Evolutionary conservation across 257 asterid species (phyloP).

Genomic region (Solanum piurae): DNA sequence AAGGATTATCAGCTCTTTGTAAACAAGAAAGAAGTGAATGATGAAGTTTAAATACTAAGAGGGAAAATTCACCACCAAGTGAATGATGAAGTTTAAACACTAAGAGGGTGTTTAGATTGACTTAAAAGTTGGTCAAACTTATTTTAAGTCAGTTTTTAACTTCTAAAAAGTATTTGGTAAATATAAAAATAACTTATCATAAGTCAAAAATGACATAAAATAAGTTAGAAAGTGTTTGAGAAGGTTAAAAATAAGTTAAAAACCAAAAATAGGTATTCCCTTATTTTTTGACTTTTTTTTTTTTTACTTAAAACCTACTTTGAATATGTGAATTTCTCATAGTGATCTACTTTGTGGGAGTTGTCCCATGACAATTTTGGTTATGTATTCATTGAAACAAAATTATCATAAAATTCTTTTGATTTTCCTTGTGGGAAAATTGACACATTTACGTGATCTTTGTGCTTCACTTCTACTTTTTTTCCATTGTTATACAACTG

Average conservation of each 20-base stretch:
- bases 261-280: no score
- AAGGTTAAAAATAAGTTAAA: not conserved
- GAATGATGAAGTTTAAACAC: not conserved
- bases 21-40: constrained; percentile 30
- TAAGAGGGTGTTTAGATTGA: no score
- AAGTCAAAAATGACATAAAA: no score
- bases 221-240: no score
- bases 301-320: not conserved
- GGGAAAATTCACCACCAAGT: no score
- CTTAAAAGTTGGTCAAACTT: no score
- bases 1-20: constrained; percentile 27
- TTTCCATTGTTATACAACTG: constrained; percentile 12
- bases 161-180: no score
- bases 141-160: no score
- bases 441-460: constrained; percentile 18
- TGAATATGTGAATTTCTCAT: constrained; percentile 28
- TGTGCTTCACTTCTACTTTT: constrained; percentile 13
- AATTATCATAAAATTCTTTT: constrained; percentile 20
- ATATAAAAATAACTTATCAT: no score
- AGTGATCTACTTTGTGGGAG: constrained; percentile 24
- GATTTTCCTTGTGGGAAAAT: constrained; percentile 10
- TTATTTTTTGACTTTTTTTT: no score
- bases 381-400: constrained; percentile 18
- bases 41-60: constrained; percentile 21
- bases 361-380: constrained; percentile 17